Evolutionary conservation across 1,139 yeast genomes (phyloP), one percentile per base, ranked within the genome.

Genomic region (Casaregolazyma suthepensis): DNA sequence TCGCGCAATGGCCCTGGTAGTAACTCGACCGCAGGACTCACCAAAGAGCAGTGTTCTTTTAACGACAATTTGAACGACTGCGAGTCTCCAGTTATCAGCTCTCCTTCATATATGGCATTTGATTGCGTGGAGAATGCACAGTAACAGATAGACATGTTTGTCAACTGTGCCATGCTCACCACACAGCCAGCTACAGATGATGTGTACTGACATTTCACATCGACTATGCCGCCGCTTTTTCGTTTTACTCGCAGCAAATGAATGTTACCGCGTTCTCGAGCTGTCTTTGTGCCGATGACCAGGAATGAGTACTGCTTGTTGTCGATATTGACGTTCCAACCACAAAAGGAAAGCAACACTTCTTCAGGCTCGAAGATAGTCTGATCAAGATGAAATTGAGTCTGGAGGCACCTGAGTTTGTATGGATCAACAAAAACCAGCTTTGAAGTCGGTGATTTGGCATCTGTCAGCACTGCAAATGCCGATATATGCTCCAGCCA

Each of bases 401-500:
- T 45, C 29, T 49, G 42, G 3, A 48, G 49, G 18, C 22, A 26
- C 17, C 35, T 44, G 10, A 40, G 19, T 38, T 50, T 46, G 43
- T 31, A 22, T n/a, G 73, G 52, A 76, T 62, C 1, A 18, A 60
- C 58, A 51, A 60, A 60, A 2, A 53, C 37, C 20, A 60, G 46
- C 23, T 56, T 51, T 17, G 46, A 29, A n/a, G 43, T 29, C 12
- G 48, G 37, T 18, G 47, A 23, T 9, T 53, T 31, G 13, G 56
- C 45, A 5, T 47, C 50, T 29, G 54, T 19, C 1, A 57, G 51
- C 5, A 78, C 61, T 0, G 75, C 75, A 63, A 80, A 79, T 0
- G 71, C 55, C 1, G 67, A 60, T 15, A 73, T 52, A 51, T 71
- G 71, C 0, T 70, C 65, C 7, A 77, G 51, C 54, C 70, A 75